Evolutionary conservation across 2,329 filamentous ascomycete genomes (phyloP), one percentile per base, ranked within the genome.

Genomic region (Shiraia bambusicola): DNA sequence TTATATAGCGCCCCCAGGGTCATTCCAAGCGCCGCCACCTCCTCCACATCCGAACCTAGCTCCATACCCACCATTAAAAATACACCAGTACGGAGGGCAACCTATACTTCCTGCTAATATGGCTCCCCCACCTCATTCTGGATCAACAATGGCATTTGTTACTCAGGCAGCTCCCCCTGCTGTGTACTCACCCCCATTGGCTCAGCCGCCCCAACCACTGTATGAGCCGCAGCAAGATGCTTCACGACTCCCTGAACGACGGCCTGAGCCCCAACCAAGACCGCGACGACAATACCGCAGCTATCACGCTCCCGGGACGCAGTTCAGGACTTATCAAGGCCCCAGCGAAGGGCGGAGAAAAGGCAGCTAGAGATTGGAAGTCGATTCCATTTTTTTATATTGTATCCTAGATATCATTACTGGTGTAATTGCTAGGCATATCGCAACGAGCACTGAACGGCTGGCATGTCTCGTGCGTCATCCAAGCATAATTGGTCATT

Each of bases 21-120:
- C 60, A 17, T 69, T 66, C 34, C 58, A 63, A 46, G 61, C 62
- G 19, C 62, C 59, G 12, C 63, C 59, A 3, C 57, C 60, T 30
- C 67, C 58, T 3, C 50, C 56, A 13, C 19, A 22, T 8, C 50
- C 56, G 6, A 47, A 41, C n/a, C 37, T 50, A 8, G 26, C 53
- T 10, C 47, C 51, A 9, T 66, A 66, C 27, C 62, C 63, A 19
- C 61, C 63, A 0, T 52, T 66, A 2, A 67, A 67, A 36, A 64
- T 66, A 10, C 65, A 63, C 6, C 68, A 71, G 40, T 71, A 69
- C 36, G 68, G 68, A 2, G 68, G 67, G 11, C 65, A 67, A 35
- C 67, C 66, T 4, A 70, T 71, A 33, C 56, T 70, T 3, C 68
- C 68, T 3, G 67, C 68, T 1, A 68, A 54, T 34, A 63, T 66